Evolutionary conservation across 148 eudicot genomes (phyloP).

Genomic region (Talinum fruticosum): DNA sequence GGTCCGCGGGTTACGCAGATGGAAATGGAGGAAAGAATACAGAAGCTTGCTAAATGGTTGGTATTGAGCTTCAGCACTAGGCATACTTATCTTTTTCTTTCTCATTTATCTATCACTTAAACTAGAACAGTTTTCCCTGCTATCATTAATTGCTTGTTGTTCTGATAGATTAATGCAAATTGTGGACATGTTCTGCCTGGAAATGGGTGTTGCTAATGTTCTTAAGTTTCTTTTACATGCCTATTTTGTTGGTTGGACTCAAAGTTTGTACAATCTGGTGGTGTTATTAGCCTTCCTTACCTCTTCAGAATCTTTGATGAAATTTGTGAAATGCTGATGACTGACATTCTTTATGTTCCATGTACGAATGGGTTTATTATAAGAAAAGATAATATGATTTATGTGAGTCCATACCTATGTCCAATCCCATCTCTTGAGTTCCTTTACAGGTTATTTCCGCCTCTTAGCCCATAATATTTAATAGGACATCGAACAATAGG

Average conservation of each 20-base stretch:
- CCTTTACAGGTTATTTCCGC: neutral
- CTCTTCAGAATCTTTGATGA: neutral
- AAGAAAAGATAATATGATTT: neutral
- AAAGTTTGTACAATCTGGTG: neutral
- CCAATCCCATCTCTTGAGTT: neutral
- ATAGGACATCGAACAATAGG: neutral
- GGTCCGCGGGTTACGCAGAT: conserved; percentile 52
- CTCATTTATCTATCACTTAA: neutral
- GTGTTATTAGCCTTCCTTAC: neutral
- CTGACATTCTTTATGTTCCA: neutral
- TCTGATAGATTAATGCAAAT: neutral
- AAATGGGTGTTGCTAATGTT: neutral
- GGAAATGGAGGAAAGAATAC: conserved; percentile 93
- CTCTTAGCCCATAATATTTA: neutral
- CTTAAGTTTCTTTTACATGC: neutral
- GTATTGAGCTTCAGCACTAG: conserved; percentile 18
- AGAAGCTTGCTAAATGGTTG: conserved; percentile 81
- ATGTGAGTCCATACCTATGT: neutral
- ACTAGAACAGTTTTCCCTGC: neutral
- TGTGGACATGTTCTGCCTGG: neutral
- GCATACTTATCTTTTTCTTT: conserved; percentile 3
- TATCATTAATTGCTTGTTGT: neutral
- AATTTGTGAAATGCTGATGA: neutral
- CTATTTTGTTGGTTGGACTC: neutral
- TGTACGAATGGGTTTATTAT: neutral